Conservation (phyloP, 176 grass and related monocot species). For the Oryza longistaminata region DNA sequence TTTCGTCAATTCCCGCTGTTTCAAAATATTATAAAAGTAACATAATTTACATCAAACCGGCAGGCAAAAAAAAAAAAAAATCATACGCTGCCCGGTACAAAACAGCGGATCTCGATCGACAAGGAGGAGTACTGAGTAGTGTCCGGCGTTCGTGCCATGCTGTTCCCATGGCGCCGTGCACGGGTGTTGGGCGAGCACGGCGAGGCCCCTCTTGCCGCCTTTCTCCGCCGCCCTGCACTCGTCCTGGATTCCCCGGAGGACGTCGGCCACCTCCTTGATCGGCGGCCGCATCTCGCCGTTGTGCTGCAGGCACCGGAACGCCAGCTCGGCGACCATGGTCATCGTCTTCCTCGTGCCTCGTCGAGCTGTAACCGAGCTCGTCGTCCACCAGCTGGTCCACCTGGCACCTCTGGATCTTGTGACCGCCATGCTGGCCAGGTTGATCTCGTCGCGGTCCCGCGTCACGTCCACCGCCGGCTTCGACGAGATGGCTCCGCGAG, state of each 20-base stretch:
- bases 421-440: constrained; percentile 65
- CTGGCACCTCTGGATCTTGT: constrained; percentile 54
- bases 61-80: background rate
- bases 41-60: background rate
- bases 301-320: constrained; percentile 77
- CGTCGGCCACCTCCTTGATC: constrained; percentile 64
- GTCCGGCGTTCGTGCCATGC: constrained; percentile 41
- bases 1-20: constrained; percentile 6
- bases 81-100: background rate
- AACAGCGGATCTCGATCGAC: background rate
- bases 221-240: constrained; percentile 15
- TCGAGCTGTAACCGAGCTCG: constrained; percentile 54
- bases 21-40: background rate
- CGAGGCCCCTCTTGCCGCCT: constrained; percentile 12
- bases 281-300: constrained; percentile 77
- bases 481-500: constrained; percentile 72
- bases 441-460: constrained; percentile 62
- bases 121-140: constrained; percentile 1
- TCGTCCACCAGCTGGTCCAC: constrained; percentile 59
- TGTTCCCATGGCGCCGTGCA: constrained; percentile 55
- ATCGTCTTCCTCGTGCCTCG: constrained; percentile 45
- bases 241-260: constrained; percentile 41
- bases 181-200: constrained; percentile 47
- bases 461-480: constrained; percentile 72
- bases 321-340: constrained; percentile 73